phyloP scores from a whole-genome alignment of 2,329 filamentous ascomycete species.

The Botrytis tulipae region DNA sequence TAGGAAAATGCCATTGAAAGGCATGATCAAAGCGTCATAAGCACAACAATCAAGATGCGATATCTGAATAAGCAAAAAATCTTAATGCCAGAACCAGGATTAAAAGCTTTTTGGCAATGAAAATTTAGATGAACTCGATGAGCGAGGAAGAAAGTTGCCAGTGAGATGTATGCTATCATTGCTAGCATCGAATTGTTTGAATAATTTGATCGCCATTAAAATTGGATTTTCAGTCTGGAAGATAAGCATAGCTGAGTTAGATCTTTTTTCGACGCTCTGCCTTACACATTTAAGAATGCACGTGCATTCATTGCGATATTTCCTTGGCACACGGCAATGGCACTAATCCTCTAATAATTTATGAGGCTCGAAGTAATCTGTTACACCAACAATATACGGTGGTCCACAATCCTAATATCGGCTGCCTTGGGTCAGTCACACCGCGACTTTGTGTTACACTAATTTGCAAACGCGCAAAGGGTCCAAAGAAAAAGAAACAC shows the following conservation, averaged over 20 bases:
- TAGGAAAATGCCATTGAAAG: not conserved
- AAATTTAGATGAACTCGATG: not conserved
- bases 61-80: not conserved
- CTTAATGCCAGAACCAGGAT: accelerated
- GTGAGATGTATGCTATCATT: not conserved
- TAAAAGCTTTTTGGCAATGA: too few relatives aligned
- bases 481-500: not conserved
- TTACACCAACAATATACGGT: not conserved
- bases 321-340: not conserved
- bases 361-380: not conserved
- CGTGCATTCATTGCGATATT: too few relatives aligned
- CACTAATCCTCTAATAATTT: not conserved
- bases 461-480: not conserved
- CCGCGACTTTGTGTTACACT: not conserved
- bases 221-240: not conserved
- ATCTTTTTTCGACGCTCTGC: not conserved
- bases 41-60: not conserved
- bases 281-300: not conserved
- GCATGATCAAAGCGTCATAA: not conserved
- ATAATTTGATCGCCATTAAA: not conserved
- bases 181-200: not conserved
- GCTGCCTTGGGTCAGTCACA: not conserved
- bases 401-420: not conserved
- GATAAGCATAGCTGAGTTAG: not conserved
- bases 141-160: not conserved